phyloP scores from a whole-genome alignment of 306 rosid species.

The Gleditsia sinensis region DNA sequence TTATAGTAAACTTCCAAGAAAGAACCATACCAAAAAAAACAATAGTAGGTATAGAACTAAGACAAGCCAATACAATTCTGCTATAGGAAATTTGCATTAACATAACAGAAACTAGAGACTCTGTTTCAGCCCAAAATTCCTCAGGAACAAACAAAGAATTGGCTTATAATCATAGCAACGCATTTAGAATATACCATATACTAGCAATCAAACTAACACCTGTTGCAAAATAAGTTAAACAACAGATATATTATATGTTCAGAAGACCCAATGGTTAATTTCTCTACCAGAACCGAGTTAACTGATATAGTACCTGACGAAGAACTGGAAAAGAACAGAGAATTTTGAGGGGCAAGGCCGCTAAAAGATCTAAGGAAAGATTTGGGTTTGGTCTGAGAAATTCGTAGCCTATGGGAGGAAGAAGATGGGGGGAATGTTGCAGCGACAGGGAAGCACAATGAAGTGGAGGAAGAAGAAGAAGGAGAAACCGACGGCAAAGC shows the following conservation, averaged over 20 bases:
- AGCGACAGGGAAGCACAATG: constrained; percentile 35
- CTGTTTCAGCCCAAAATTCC: background rate
- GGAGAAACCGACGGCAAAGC: constrained; percentile 54
- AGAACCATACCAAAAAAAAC: background rate
- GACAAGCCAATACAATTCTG: background rate
- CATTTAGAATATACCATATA: background rate
- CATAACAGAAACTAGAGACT: background rate
- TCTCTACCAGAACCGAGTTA: background rate
- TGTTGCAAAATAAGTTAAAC: background rate
- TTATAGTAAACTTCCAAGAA: background rate
- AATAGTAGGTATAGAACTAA: background rate
- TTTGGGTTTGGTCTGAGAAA: constrained; percentile 42
- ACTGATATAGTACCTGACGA: constrained; percentile 52
- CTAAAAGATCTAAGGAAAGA: constrained; percentile 50
- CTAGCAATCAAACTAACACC: background rate
- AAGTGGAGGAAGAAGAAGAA: constrained; percentile 31
- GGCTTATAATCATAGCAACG: background rate
- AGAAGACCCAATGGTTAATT: background rate
- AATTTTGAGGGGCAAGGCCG: constrained; percentile 62
- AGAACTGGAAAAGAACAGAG: constrained; percentile 37
- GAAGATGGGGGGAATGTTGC: constrained; percentile 20
- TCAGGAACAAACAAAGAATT: background rate
- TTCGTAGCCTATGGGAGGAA: constrained; percentile 25
- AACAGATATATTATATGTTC: background rate
- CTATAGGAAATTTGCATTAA: background rate